Evolutionary conservation across 78 protist species (phyloP), one percentile per base, ranked within the genome.

Genomic region (Monosiga brevicollis): DNA sequence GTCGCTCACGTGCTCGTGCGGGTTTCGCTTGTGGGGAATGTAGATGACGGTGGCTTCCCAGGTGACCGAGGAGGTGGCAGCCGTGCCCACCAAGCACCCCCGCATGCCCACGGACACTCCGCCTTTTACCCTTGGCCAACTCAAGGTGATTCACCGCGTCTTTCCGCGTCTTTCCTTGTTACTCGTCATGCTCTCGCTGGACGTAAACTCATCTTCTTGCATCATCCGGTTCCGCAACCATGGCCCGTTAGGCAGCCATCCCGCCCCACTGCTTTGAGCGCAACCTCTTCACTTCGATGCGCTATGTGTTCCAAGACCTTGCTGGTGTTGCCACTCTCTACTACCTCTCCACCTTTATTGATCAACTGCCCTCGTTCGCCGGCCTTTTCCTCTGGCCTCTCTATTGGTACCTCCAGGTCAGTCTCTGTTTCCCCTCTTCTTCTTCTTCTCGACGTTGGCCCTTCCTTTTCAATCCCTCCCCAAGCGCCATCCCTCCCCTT

Each of bases 201-300:
- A 20, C 62, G 15, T 49, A 20, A 6, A 49, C 62, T 20, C 62
- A 49, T 15, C 62, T 15, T 20, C 62, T 15, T 6, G 6, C 15
- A 15, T 49, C 62, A 6, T 20, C 62, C 62, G 29, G 15, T 49
- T 15, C 62, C 15, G 29, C 62, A 15, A 49, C 15, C 29, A 20
- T 49, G 6, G 29, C 62, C 81, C 6, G 38, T 41, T 22, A 40
- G 26, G 11, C 34, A 2, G 91, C 85, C 43, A 86, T 89, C 55
- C 92, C 92, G 74, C 37, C 82, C 39, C 82, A 89, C 62, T 86
- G 87, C 82, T 89, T 89, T 83, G 75, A 86, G 75, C 85, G 89
- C 80, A 78, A 78, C 41, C 73, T 54, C 37, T 38, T 71, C 26
- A 32, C 41, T 23, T 88, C 91, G 29, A 40, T 84, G 81, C 62